Conservation (phyloP, 1,284 basidiomycete genomes). For the Bjerkandera adusta region DNA sequence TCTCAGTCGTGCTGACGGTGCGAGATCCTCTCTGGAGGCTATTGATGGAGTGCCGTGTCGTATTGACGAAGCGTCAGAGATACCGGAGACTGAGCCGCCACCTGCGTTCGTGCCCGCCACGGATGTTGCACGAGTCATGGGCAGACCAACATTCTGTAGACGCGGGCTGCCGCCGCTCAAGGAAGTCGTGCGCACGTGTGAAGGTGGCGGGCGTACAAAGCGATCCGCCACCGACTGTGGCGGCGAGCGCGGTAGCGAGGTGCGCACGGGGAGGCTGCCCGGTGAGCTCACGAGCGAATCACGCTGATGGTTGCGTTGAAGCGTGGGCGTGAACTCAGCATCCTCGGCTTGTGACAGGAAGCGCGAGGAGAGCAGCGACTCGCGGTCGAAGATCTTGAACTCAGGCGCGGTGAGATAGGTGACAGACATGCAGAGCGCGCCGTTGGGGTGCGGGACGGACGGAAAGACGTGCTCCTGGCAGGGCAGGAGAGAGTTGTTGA, state of each 20-base stretch:
- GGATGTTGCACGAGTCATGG: conserved; percentile 28
- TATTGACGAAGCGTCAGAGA: conserved; percentile 39
- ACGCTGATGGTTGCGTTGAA: conserved; percentile 51
- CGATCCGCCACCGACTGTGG: conserved; percentile 50
- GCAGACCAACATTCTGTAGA: conserved; percentile 35
- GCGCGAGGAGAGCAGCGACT: conserved; percentile 68
- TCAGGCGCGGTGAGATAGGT: conserved; percentile 64
- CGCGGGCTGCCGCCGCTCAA: conserved; percentile 33
- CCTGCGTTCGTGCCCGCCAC: conserved; percentile 26
- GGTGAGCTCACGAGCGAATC: conserved; percentile 47
- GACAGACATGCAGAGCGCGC: conserved; percentile 55
- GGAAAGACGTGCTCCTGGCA: conserved; percentile 57
- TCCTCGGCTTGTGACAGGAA: conserved; percentile 63
- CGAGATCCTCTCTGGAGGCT: conserved; percentile 37
- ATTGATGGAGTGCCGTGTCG: conserved; percentile 35
- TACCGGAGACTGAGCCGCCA: conserved; percentile 33
- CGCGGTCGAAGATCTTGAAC: conserved; percentile 72
- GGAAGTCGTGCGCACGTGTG: conserved; percentile 35
- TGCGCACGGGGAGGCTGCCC: conserved; percentile 40
- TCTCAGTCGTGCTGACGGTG: conserved; percentile 35
- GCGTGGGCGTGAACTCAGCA: conserved; percentile 60
- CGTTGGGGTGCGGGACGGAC: conserved; percentile 64
- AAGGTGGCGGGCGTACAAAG: conserved; percentile 47
- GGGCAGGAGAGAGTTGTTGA: conserved; percentile 42
- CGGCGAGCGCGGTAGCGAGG: conserved; percentile 42